Evolutionary conservation across 2,329 filamentous ascomycete genomes (phyloP), one percentile per base, ranked within the genome.

Genomic region (Diaporthe ampelina): DNA sequence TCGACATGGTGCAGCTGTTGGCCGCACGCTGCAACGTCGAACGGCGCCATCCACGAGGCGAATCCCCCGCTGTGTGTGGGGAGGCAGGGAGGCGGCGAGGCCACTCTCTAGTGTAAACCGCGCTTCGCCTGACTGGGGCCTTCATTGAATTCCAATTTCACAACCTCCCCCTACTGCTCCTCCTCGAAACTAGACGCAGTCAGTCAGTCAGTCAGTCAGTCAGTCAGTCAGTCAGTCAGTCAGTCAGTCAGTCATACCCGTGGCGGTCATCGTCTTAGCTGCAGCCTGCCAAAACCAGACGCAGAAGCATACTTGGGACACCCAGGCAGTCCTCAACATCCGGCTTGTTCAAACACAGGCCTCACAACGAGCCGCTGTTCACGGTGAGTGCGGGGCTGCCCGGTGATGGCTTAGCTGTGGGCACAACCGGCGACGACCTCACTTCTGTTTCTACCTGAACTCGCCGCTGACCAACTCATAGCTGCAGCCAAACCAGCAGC

Each of bases 341-440:
- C 43, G 29, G 19, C 45, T 52, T 52, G 29, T 37, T 6, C 40
- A 43, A 43, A 17, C 40, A 17, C 40, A 43, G 21, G 17, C 13
- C 45, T 19, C 24, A 21, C 59, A 19, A 35, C 54, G 43, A 13
- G 21, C 61, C 45, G 37, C 63, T 35, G 63, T 75, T 52, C 61
- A 54, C 65, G 59, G 72, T 76, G 72, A 69, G 74, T 76, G 74
- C 74, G 74, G 74, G 72, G 74, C 72, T 52, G 58, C 15, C 48
- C 26, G 68, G 71, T 72, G 68, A 56, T 54, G 35, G 9, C 40
- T 71, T 67, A 68, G 59, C 74, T 63, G 69, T 65, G 29, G 72
- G 11, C 65, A 69, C 58, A 72, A 72, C 54, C 40, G 72, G 48
- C 57, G 24, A 67, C 67, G 65, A 69, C 43, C 69, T 71, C 65